These are phyloP conservation scores for Tolypocladium endophyticum DNA, from an alignment of 2,329 filamentous ascomycete species.

Conservation along the genomic window DNA sequence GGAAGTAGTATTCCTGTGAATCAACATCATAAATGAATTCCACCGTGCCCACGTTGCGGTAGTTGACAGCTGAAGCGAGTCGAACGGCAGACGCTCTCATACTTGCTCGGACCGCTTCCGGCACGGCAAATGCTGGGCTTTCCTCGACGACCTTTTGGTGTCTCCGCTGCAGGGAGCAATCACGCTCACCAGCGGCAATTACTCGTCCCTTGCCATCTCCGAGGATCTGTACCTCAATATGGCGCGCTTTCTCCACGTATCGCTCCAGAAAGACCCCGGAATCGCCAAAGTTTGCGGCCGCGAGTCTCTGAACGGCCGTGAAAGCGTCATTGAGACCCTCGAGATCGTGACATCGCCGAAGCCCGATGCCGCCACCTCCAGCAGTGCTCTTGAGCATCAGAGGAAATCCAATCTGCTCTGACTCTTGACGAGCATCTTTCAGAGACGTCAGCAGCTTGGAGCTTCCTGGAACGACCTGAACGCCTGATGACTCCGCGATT, in stretches of 20 bases:
- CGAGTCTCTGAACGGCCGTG: conserved; percentile 25
- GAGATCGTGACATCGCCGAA: conserved; percentile 23
- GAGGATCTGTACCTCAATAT: conserved; percentile 40
- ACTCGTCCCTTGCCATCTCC: conserved; percentile 32
- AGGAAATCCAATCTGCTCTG: conserved; percentile 22
- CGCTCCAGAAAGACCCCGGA: conserved; percentile 30
- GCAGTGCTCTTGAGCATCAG: conserved; percentile 38
- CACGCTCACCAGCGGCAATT: conserved; percentile 31
- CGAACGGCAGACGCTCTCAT: conserved; percentile 27
- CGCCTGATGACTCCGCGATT: conserved; percentile 17
- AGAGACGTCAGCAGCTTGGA: conserved; percentile 13
- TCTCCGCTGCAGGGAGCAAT: conserved; percentile 39
- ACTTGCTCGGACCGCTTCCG: conserved; percentile 13
- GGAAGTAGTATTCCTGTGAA: conserved; percentile 29
- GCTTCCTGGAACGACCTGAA: conserved; percentile 24
- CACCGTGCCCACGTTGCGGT: conserved; percentile 31
- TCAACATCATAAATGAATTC: conserved; percentile 32
- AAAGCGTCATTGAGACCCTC: conserved; percentile 20
- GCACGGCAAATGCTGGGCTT: conserved; percentile 25
- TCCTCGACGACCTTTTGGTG: conserved; percentile 44
- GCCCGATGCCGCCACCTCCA: conserved; percentile 34
- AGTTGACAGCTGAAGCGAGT: conserved; percentile 24
- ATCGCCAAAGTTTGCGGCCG: conserved; percentile 29
- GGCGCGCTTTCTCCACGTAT: conserved; percentile 28
- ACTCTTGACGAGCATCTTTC: conserved; percentile 16